phyloP scores from a whole-genome alignment of 371 early-diverging fungal species.

The Zychaea mexicana region DNA sequence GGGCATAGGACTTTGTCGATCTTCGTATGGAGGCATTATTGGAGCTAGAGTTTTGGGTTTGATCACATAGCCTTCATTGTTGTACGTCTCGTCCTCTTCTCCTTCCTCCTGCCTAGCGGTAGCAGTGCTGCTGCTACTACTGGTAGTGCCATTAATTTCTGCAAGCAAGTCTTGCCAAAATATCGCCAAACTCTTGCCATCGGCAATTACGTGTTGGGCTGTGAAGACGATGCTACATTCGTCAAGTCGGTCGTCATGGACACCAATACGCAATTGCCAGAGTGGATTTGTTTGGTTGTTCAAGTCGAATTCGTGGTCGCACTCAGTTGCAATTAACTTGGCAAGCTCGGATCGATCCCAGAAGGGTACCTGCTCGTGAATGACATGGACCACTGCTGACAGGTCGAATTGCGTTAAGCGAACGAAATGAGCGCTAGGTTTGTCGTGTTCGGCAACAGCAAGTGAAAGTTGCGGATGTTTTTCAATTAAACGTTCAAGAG shows the following conservation, averaged over 20 bases:
- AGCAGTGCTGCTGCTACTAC: neutral
- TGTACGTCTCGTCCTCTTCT: too few relatives aligned
- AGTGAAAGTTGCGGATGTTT: conserved; percentile 28
- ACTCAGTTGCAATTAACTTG: conserved; percentile 15
- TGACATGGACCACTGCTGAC: conserved; percentile 11
- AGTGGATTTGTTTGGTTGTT: conserved; percentile 22
- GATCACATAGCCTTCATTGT: neutral
- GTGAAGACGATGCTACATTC: conserved; percentile 19
- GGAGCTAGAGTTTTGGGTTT: neutral
- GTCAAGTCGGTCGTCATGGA: conserved; percentile 8
- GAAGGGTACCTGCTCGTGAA: conserved; percentile 5
- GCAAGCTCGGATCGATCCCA: conserved; percentile 10
- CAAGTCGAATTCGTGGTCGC: conserved; percentile 27
- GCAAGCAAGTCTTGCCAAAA: conserved; percentile 32
- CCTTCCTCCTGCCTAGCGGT: neutral
- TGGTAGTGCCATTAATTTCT: neutral
- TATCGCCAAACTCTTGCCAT: conserved; percentile 35
- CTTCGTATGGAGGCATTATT: neutral
- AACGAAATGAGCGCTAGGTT: conserved; percentile 24
- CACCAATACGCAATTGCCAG: conserved; percentile 32
- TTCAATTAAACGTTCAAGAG: conserved; percentile 23
- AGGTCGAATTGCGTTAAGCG: conserved; percentile 25
- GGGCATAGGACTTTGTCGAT: neutral
- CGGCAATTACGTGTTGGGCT: conserved; percentile 32
- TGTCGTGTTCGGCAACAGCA: conserved; percentile 17